Evolutionary conservation across 352 stramenopile genomes (phyloP).

Genomic region (Phytophthora boehmeriae): DNA sequence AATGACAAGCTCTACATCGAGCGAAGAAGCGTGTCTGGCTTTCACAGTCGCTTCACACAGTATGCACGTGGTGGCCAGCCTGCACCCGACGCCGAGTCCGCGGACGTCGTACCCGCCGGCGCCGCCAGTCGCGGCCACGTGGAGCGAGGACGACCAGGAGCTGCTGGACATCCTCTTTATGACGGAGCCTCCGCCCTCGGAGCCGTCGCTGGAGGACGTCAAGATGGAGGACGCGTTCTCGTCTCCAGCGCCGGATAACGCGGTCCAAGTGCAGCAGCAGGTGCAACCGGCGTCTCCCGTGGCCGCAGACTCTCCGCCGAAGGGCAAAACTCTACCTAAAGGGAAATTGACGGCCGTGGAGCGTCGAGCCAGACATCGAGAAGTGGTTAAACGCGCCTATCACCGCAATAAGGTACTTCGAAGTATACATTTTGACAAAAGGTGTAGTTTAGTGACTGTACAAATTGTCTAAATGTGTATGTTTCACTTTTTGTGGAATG

Average conservation of each 20-base stretch:
- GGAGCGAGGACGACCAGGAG: constrained; percentile 43
- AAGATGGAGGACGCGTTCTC: constrained; percentile 11
- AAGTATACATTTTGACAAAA: constrained; percentile 1
- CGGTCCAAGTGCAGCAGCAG: constrained; percentile 1
- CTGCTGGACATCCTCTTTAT: constrained; percentile 41
- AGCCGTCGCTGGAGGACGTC: constrained; percentile 7
- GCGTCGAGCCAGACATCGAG: constrained; percentile 62
- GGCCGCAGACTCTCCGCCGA: not conserved
- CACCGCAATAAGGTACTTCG: constrained; percentile 68
- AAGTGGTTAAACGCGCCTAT: constrained; percentile 79
- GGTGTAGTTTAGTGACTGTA: not conserved
- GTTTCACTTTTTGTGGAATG: constrained; percentile 15
- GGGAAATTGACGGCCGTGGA: constrained; percentile 59
- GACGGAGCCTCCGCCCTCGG: constrained; percentile 8
- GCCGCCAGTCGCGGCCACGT: constrained; percentile 8
- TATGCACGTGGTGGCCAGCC: constrained; percentile 30
- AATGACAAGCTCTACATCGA: too few relatives aligned
- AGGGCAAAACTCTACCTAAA: constrained; percentile 16
- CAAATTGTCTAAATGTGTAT: not conserved
- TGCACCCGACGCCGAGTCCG: constrained; percentile 3
- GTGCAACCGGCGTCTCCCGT: constrained; percentile 12
- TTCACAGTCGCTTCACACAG: not conserved
- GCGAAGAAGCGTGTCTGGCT: too few relatives aligned
- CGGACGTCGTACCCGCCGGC: not conserved
- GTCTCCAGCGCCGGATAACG: not conserved